Evolutionary conservation across 1,284 basidiomycete genomes (phyloP).

Genomic region (Tetrapyrgos nigripes): DNA sequence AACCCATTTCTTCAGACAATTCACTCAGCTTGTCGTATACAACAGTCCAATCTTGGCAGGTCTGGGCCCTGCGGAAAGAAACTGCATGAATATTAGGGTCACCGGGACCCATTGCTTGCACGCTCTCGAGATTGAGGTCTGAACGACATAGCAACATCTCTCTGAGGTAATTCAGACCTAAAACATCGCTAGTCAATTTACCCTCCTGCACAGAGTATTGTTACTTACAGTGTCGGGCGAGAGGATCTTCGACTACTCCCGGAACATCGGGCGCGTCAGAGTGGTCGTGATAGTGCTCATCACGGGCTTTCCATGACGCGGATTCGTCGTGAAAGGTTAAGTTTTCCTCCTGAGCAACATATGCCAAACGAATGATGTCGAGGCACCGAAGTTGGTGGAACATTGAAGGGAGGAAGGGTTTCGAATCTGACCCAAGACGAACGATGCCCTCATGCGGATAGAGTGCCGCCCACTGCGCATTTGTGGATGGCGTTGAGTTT

Average conservation of each 20-base stretch:
- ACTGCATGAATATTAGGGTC: not conserved
- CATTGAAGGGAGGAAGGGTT: conserved; percentile 25
- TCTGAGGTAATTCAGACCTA: conserved; percentile 30
- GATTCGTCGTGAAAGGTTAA: not conserved
- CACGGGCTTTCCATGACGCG: not conserved
- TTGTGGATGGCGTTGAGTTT: conserved; percentile 15
- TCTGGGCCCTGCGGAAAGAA: not conserved
- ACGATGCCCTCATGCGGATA: conserved; percentile 19
- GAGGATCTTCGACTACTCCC: not conserved
- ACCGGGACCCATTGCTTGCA: not conserved
- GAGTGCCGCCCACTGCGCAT: conserved; percentile 23
- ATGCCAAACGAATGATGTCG: conserved; percentile 25
- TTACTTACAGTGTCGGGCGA: conserved; percentile 24
- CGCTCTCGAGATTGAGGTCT: conserved; percentile 15
- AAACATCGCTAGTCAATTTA: too few species aligned
- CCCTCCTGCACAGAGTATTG: too few species aligned
- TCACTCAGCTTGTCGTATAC: not conserved
- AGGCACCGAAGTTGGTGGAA: conserved; percentile 34
- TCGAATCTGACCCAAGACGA: conserved; percentile 15
- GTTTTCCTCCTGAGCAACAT: not conserved
- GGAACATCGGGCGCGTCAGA: not conserved
- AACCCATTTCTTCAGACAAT: too few species aligned
- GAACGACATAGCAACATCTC: conserved; percentile 26
- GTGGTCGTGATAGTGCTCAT: not conserved
- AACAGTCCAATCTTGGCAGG: not conserved